phyloP scores from a whole-genome alignment of 192 early-diverging fungal species.

The Helicostylum pulchrum region DNA sequence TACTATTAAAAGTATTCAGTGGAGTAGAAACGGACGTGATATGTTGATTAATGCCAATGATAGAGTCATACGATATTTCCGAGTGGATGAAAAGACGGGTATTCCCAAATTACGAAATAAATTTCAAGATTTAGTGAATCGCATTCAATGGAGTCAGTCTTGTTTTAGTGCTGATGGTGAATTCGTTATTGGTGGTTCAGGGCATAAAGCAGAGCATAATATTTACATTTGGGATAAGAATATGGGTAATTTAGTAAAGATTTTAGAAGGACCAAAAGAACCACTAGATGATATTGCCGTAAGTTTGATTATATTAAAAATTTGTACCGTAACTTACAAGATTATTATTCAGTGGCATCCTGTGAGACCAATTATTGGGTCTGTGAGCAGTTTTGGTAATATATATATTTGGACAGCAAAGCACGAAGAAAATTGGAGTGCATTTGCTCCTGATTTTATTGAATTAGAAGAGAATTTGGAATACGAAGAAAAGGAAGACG shows the following conservation, averaged over 20 bases:
- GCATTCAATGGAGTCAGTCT: conserved; percentile 84
- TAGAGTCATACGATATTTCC: conserved; percentile 73
- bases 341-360: conserved; percentile 74
- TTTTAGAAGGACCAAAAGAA: conserved; percentile 87
- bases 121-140: conserved; percentile 89
- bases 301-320: conserved; percentile 6
- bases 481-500: conserved; percentile 89
- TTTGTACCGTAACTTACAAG: not conserved
- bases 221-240: conserved; percentile 94
- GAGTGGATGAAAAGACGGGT: conserved; percentile 38
- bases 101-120: conserved; percentile 57
- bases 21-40: conserved; percentile 65
- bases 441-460: conserved; percentile 90
- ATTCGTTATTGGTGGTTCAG: conserved; percentile 86
- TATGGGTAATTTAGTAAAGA: conserved; percentile 79
- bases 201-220: conserved; percentile 85
- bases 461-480: conserved; percentile 95
- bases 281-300: conserved; percentile 78
- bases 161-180: conserved; percentile 87
- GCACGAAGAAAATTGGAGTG: conserved; percentile 85
- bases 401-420: conserved; percentile 86
- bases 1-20: conserved; percentile 59
- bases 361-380: conserved; percentile 74
- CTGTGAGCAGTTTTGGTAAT: conserved; percentile 75
- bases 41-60: conserved; percentile 80